Evolutionary conservation across 495 filamentous ascomycete genomes (phyloP).

Genomic region (Annulohypoxylon nitens): DNA sequence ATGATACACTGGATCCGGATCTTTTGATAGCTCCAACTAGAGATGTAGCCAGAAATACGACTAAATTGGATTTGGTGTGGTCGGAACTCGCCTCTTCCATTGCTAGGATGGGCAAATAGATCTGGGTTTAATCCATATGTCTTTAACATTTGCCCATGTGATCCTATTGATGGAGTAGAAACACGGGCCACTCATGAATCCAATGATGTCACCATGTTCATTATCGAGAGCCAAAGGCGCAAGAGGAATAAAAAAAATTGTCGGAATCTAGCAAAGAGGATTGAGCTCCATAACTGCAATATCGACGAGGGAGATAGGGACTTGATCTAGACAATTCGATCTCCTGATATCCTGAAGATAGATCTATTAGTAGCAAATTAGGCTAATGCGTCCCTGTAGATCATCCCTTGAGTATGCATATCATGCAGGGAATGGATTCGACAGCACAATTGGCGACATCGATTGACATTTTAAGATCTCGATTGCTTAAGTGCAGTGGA

Average conservation of each 20-base stretch:
- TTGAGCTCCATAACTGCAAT: background rate
- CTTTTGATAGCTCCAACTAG: constrained; percentile 33
- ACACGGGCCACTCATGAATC: background rate
- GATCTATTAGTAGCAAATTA: constrained; percentile 26
- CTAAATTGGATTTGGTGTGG: constrained; percentile 34
- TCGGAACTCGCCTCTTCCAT: constrained; percentile 21
- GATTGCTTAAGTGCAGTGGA: constrained; percentile 9
- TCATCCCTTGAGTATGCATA: constrained; percentile 43
- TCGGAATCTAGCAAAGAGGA: background rate
- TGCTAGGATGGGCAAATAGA: constrained; percentile 20
- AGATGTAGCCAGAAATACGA: constrained; percentile 14
- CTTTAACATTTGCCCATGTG: constrained; percentile 21
- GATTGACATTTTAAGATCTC: constrained; percentile 35
- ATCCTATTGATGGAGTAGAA: constrained; percentile 15
- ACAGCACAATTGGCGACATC: constrained; percentile 16
- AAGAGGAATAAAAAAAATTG: background rate
- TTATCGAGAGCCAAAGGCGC: background rate
- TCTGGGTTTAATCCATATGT: constrained; percentile 19
- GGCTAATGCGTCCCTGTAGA: constrained; percentile 36
- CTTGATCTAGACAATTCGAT: background rate
- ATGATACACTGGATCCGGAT: constrained; percentile 10
- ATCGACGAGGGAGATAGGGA: background rate
- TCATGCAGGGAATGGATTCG: constrained; percentile 14
- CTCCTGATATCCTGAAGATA: constrained; percentile 11
- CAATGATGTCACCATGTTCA: constrained; percentile 32